Percentiles rank a stretch among this genome's conserved stretches.
Evolutionary conservation across 2,329 filamentous ascomycete genomes (phyloP).

Genomic region (Arthrobotrys pseudoclavata): DNA sequence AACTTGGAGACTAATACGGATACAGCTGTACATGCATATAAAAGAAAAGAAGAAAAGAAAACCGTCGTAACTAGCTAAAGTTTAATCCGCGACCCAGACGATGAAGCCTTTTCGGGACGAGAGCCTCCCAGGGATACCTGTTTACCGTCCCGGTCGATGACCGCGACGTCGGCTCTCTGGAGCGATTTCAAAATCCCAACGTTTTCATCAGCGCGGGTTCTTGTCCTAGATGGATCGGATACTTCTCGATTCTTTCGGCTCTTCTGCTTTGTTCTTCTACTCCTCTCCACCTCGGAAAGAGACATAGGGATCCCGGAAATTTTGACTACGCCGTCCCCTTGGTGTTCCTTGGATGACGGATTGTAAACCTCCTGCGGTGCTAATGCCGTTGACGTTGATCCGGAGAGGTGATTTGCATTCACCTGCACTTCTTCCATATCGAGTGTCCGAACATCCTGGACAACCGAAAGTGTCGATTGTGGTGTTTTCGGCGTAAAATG

Average conservation of each 20-base stretch:
- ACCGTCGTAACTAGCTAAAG: slow-evolving; percentile 7
- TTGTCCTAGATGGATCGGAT: not conserved
- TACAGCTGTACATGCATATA: not conserved
- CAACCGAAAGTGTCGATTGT: slow-evolving; percentile 84
- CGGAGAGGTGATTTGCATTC: slow-evolving; percentile 77
- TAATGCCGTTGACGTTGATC: slow-evolving; percentile 75
- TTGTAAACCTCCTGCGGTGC: slow-evolving; percentile 92
- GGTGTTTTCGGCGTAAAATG: slow-evolving; percentile 93
- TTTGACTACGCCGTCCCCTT: not conserved
- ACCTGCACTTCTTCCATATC: slow-evolving; percentile 96
- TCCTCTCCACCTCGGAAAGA: slow-evolving; percentile 21
- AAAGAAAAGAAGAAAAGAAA: not conserved
- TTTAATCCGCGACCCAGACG: slow-evolving; percentile 29
- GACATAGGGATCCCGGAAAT: slow-evolving; percentile 37
- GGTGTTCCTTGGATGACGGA: slow-evolving; percentile 22
- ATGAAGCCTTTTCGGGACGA: not conserved
- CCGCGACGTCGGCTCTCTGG: slow-evolving; percentile 26
- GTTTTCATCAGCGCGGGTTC: not conserved
- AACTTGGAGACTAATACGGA: no score
- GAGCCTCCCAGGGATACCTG: slow-evolving; percentile 1
- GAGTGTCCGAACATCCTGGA: slow-evolving; percentile 90
- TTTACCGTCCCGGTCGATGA: slow-evolving; percentile 36
- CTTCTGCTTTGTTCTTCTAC: slow-evolving; percentile 6
- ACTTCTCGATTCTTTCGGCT: not conserved
- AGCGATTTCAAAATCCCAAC: slow-evolving; percentile 25